These are phyloP conservation scores for Amoebophrya sp. DNA, from an alignment of 169 alveolate species.

Conservation along the genomic window DNA sequence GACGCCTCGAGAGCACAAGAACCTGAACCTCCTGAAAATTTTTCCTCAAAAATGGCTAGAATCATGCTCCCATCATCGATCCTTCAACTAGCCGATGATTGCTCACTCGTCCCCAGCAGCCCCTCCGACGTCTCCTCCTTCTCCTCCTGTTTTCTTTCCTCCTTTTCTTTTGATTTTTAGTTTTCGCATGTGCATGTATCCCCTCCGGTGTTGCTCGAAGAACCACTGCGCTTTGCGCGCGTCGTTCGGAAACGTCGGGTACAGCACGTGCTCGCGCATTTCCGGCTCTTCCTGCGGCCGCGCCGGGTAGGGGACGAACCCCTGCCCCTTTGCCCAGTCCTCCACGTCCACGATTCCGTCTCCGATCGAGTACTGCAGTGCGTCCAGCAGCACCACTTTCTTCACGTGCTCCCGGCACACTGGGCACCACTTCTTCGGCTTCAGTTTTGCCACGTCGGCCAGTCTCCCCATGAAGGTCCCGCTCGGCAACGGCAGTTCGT, in stretches of 20 bases:
- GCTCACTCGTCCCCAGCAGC: no score
- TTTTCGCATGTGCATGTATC: neutral
- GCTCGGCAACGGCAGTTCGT: neutral
- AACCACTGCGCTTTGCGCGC: neutral
- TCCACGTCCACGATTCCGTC: neutral
- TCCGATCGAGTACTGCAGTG: neutral
- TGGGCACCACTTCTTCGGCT: slow-evolving; percentile 2
- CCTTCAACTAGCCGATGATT: no score
- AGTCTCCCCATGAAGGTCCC: neutral
- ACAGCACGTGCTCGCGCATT: neutral
- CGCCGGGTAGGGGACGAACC: neutral
- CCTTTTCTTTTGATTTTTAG: neutral
- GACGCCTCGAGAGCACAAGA: no score
- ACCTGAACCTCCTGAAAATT: no score
- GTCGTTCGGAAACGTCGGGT: neutral
- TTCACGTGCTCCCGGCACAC: neutral
- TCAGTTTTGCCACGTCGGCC: neutral
- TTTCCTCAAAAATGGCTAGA: no score
- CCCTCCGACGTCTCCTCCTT: no score
- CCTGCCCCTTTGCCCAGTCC: neutral
- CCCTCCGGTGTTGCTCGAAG: neutral
- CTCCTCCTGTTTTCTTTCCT: no score
- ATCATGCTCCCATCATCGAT: no score
- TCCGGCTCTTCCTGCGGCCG: neutral
- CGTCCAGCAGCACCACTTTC: neutral